phyloP scores from a whole-genome alignment of 345 rosid genomes.

The Orychophragmus violaceus region DNA sequence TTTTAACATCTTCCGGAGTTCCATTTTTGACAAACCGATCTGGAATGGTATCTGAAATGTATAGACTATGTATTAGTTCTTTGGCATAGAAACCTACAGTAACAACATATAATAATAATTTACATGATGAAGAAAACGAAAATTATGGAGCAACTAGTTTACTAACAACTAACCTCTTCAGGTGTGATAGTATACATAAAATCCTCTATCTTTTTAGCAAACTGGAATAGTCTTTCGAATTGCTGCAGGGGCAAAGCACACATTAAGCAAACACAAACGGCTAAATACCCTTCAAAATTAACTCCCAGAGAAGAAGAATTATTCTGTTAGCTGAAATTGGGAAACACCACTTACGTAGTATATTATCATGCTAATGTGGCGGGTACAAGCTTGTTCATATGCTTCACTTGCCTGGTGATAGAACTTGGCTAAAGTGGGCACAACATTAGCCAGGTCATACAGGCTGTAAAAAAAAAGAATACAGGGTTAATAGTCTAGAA shows the following conservation, averaged over 20 bases:
- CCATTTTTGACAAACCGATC: conserved; percentile 80
- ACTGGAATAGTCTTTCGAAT: conserved; percentile 93
- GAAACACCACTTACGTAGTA: conserved; percentile 60
- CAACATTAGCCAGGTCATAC: conserved; percentile 95
- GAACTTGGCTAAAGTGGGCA: conserved; percentile 93
- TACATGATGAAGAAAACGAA: no score
- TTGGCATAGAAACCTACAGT: neutral
- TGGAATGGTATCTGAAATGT: conserved; percentile 80
- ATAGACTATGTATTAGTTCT: conserved; percentile 2
- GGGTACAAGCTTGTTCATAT: conserved; percentile 96
- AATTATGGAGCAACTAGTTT: neutral
- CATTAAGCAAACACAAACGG: neutral
- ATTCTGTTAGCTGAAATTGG: neutral
- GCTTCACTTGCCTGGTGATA: conserved; percentile 99
- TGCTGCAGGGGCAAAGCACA: conserved; percentile 49
- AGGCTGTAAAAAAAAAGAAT: conserved; percentile 54
- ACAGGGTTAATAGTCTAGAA: neutral
- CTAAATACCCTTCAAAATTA: neutral
- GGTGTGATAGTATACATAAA: conserved; percentile 89
- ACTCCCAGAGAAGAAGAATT: neutral
- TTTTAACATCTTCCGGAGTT: conserved; percentile 79
- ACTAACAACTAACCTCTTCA: conserved; percentile 70
- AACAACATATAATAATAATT: neutral
- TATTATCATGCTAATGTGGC: conserved; percentile 92
- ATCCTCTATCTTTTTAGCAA: conserved; percentile 86